Evolutionary conservation across 345 rosid genomes (phyloP), one percentile per base, ranked within the genome.

Genomic region (Bruguiera gymnorhiza): DNA sequence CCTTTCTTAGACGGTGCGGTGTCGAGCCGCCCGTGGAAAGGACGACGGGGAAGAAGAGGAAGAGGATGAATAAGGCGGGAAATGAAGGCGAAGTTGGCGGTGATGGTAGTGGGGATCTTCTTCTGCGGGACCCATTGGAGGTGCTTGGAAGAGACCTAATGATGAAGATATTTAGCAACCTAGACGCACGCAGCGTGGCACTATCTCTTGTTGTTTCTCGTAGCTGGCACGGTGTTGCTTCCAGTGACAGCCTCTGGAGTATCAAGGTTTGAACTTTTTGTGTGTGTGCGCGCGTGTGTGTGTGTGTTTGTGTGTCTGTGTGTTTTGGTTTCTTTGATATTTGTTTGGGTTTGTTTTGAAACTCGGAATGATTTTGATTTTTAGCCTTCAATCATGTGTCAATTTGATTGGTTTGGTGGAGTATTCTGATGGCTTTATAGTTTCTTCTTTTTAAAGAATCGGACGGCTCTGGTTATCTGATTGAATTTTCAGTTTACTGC

Each of bases 121-220:
- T 57, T 53, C 10, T 18, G 39, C 37, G 53, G 71, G 87, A 87
- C 62, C 92, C 89, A 18, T 46, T 85, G 60, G 83, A 82, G 79
- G 82, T 82, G 8, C 79, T 87, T 9, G 92, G 89, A 2, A 62
- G 69, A 72, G 92, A 85, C 73, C 19, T 85, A 15, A 87, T 83
- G 86, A 24, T 80, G 83, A 79, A 70, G 82, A 81, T 83, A 29
- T 68, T 87, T 29, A 69, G 71, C 62, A 77, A 83, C 75, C 82
- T 85, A 26, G 92, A 87, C 75, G 86, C 89, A 75, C 85, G 80
- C 86, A 87, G 89, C 84, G 77, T 87, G 83, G 89, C 88, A 79
- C 83, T 75, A 60, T 77, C 81, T 72, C 79, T 81, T 54, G 78
- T 80, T 16, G 89, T 85, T 39, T 85, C 87, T 64, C 87, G 83